These are phyloP conservation scores for Persicaria maculosa DNA, from an alignment of 148 eudicot species.

Conservation along the genomic window DNA sequence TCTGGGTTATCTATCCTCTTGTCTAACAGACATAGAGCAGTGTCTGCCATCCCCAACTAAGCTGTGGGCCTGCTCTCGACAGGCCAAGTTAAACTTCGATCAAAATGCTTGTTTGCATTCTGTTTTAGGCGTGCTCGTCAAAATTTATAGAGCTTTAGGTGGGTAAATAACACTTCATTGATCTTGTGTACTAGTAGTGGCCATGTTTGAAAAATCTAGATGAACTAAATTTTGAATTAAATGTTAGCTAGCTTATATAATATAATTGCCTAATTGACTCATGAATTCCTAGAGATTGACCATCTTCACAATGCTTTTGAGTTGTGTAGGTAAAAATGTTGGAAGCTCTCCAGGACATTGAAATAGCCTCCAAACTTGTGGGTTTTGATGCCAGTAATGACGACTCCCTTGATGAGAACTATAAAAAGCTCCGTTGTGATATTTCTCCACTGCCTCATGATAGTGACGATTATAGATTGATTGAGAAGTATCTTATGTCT, in stretches of 20 bases:
- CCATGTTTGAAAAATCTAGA: background rate
- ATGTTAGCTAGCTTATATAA: background rate
- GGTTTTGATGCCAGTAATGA: constrained; percentile 76
- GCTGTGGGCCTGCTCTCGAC: too few species aligned
- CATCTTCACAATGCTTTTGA: background rate
- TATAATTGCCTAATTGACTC: background rate
- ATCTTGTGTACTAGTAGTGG: background rate
- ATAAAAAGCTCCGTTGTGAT: constrained; percentile 74
- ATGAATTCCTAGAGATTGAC: background rate
- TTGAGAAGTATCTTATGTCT: constrained; percentile 83
- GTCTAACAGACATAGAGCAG: too few species aligned
- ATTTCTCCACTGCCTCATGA: constrained; percentile 74
- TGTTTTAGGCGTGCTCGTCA: background rate
- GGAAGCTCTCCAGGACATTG: constrained; percentile 99
- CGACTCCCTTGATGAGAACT: constrained; percentile 80
- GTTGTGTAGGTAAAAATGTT: constrained; percentile 83
- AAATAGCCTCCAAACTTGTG: constrained; percentile 92
- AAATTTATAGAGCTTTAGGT: background rate
- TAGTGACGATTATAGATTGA: constrained; percentile 68
- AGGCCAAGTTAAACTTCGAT: background rate
- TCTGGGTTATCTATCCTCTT: too few species aligned
- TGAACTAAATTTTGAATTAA: background rate
- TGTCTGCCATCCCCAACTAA: too few species aligned
- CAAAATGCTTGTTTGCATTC: background rate
- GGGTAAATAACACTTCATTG: background rate